Conservation (phyloP, 1,284 basidiomycete species). For the Puccinia hordei region DNA sequence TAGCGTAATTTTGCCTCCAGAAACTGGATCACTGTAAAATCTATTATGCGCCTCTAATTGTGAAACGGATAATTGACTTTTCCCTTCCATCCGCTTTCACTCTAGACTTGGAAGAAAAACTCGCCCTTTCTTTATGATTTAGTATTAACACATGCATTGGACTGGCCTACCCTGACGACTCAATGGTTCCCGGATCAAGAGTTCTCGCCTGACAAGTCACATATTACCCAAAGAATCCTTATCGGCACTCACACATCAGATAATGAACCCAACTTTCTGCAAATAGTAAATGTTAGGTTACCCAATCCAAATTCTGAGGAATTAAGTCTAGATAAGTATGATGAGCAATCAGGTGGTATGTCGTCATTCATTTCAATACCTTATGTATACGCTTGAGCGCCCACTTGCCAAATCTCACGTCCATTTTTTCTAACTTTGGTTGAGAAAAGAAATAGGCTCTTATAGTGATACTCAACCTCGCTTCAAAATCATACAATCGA, state of each 20-base stretch:
- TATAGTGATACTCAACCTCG: constrained; percentile 78
- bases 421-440: not conserved
- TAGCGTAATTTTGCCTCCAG: constrained; percentile 56
- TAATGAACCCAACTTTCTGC: constrained; percentile 90
- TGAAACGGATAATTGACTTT: not conserved
- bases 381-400: constrained; percentile 5
- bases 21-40: not conserved
- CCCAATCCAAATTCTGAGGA: constrained; percentile 75
- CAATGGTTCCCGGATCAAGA: constrained; percentile 94
- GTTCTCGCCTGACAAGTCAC: constrained; percentile 82
- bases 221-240: constrained; percentile 87
- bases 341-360: constrained; percentile 79
- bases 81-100: constrained; percentile 57
- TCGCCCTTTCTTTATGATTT: constrained; percentile 85
- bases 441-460: constrained; percentile 79
- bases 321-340: constrained; percentile 78
- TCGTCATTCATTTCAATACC: not conserved
- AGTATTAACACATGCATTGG: constrained; percentile 93
- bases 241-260: constrained; percentile 97
- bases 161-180: constrained; percentile 96
- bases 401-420: constrained; percentile 19
- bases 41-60: not conserved
- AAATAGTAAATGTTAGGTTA: constrained; percentile 91
- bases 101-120: constrained; percentile 80
- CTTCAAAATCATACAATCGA: constrained; percentile 86